Evolutionary conservation across 257 asterid species (phyloP), one percentile per base, ranked within the genome.

Genomic region (Solanum chaucha): DNA sequence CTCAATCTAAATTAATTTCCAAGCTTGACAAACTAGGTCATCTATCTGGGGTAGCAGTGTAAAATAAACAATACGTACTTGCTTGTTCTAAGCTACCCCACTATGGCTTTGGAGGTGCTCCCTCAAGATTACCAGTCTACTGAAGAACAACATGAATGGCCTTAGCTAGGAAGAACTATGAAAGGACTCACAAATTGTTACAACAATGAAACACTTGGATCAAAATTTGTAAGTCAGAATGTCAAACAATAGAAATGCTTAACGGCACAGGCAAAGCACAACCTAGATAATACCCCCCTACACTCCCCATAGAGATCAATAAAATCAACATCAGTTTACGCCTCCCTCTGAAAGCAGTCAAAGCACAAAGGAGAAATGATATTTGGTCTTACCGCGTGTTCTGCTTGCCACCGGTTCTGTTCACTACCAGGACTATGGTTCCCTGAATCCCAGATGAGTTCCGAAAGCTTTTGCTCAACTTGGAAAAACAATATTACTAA

Each of bases 361-460:
- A 44, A 11, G 51, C 51, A 44, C 34, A 74, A 36, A 74, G 30
- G n/a, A 73, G 55, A 74, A 22, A n/a, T 36, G 82, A 74, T 36
- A 38, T 38, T 74, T 74, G 55, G 82, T 68, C 97, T 91, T 91
- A 97, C 99, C 93, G 22, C 8, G 1, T 51, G 98, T 92, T 95
- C 99, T 30, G 94, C 48, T 89, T 94, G 98, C 98, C 98, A 97
- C 93, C 97, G 90, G 86, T 93, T 94, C 89, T 94, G 96, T 91
- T 95, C 98, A 85, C 93, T 91, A 68, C 96, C 94, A 82, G 94
- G 89, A 35, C 95, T 91, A 92, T 92, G 98, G 87, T 93, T 90
- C 55, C 97, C 99, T 73, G 94, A 92, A 91, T 97, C 99, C 64
- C 98, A 96, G 89, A 95, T 97, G 84, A 95, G 97, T 87, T 97